Evolutionary conservation across 441 rosid genomes (phyloP).

Genomic region (Arabidopsis lyrata): DNA sequence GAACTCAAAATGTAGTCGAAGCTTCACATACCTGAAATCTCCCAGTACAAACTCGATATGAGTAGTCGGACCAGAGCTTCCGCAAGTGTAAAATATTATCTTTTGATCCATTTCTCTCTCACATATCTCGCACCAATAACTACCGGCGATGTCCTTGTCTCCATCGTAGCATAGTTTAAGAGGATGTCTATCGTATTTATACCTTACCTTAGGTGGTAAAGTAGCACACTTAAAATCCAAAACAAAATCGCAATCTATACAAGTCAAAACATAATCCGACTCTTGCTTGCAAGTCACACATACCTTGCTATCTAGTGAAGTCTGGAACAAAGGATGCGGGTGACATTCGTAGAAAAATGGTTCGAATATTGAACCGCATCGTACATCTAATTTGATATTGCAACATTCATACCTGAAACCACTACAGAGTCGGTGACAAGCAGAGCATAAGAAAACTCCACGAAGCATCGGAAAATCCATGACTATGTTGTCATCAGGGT

Average conservation of each 20-base stretch:
- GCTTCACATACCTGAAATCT: slow-evolving; percentile 26
- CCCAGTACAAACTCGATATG: slow-evolving; percentile 28
- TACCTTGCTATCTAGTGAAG: background rate
- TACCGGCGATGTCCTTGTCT: background rate
- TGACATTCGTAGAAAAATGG: background rate
- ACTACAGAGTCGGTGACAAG: slow-evolving; percentile 14
- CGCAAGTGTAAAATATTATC: slow-evolving; percentile 13
- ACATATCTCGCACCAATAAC: slow-evolving; percentile 41
- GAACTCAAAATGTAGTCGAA: slow-evolving; percentile 11
- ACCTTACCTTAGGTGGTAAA: slow-evolving; percentile 3
- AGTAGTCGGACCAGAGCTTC: slow-evolving; percentile 1
- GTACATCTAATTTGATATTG: slow-evolving; percentile 10
- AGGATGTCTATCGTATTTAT: slow-evolving; percentile 30
- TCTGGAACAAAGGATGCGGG: slow-evolving; percentile 24
- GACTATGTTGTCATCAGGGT: background rate
- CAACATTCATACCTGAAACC: slow-evolving; percentile 36
- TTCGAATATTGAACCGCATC: background rate
- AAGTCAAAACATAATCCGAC: background rate
- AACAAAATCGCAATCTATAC: slow-evolving; percentile 31
- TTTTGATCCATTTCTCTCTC: slow-evolving; percentile 22
- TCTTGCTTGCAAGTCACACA: slow-evolving; percentile 31
- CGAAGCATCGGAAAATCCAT: slow-evolving; percentile 7
- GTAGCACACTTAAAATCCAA: slow-evolving; percentile 35
- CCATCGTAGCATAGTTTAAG: slow-evolving; percentile 32
- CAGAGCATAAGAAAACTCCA: slow-evolving; percentile 12